Evolutionary conservation across 2,329 filamentous ascomycete species (phyloP), one percentile per base, ranked within the genome.

Genomic region (Trichoderma sp.): DNA sequence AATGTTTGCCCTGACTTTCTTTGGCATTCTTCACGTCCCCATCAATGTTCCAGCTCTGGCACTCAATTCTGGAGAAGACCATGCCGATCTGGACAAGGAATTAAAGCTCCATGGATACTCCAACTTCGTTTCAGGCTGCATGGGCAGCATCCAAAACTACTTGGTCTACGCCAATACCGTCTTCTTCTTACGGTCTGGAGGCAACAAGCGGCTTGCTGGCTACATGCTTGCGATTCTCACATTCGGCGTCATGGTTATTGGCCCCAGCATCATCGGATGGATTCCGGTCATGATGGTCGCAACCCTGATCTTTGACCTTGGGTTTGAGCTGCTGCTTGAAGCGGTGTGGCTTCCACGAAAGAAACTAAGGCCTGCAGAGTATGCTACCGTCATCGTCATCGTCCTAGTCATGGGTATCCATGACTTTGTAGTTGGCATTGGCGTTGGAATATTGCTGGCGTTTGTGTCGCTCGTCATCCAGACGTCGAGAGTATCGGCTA

Each of bases 211-310:
- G 58, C 81, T 97, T 53, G 95, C 94, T 9, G 95, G 95, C 3
- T 85, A 94, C 29, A 87, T 97, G 82, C 85, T 99, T 60, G 95
- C 95, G 1, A 80, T 85, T 25, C 87, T 91, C 5, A 99, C 95
- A 0, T 88, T 90, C 73, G 89, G 89, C 2, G 87, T 98, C 50
- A 90, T 97, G 87, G 82, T 95, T 57, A 86, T 94, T 64, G 95
- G 95, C 0, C 94, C 95, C 1, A 88, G 88, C 7, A 88, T 97
- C 69, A 95, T 99, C 73, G 94, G 94, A 1, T 98, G 89, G 75
- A 97, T 99, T 65, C 95, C 95, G 0, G 90, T 98, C 70, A 97
- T 97, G 89, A 94, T 99, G 78, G 95, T 99, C 4, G 95, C 94
- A 13, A 93, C 93, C 9, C 83, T 99, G 64, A 99, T 99, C 71